A percentile compares a stretch with the other conserved stretches of the same genome.
Evolutionary conservation across 2,329 filamentous ascomycete genomes (phyloP).

Genomic region (Beauveria australis): DNA sequence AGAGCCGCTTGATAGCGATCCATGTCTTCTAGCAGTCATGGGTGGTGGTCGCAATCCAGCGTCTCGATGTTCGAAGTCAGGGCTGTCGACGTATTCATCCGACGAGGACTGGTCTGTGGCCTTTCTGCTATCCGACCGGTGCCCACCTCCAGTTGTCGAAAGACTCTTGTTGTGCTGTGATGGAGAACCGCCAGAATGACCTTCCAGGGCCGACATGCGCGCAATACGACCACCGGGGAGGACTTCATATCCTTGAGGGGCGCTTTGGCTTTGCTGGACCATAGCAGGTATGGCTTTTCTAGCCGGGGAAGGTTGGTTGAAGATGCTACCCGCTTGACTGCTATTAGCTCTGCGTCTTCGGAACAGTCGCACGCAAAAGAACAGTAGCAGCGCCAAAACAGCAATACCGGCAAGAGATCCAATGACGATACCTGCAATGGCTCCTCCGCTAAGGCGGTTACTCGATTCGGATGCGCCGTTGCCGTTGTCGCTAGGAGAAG

Average conservation of each 20-base stretch:
- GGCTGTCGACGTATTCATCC: slow-evolving; percentile 63
- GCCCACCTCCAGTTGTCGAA: slow-evolving; percentile 17
- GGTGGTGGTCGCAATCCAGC: slow-evolving; percentile 52
- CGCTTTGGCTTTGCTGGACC: slow-evolving; percentile 20
- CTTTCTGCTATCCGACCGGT: slow-evolving; percentile 35
- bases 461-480: slow-evolving; percentile 17
- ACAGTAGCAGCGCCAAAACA: slow-evolving; percentile 60
- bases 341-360: slow-evolving; percentile 40
- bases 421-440: slow-evolving; percentile 84
- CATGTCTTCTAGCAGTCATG: slow-evolving; percentile 59
- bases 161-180: slow-evolving; percentile 39
- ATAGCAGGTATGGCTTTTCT: slow-evolving; percentile 39
- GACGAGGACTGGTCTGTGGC: slow-evolving; percentile 56
- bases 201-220: slow-evolving; percentile 90
- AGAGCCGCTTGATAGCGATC: slow-evolving; percentile 84
- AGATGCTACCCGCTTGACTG: slow-evolving; percentile 63
- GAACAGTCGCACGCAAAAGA: slow-evolving; percentile 50
- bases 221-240: slow-evolving; percentile 84
- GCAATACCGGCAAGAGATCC: slow-evolving; percentile 66
- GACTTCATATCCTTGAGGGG: slow-evolving; percentile 57
- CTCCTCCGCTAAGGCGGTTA: slow-evolving; percentile 60
- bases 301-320: slow-evolving; percentile 84
- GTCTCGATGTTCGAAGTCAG: slow-evolving; percentile 54
- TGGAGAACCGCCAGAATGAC: slow-evolving; percentile 55
- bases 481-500: slow-evolving; percentile 18